Conservation (phyloP, 306 rosid genomes). For the Astragalus membranaceus region DNA sequence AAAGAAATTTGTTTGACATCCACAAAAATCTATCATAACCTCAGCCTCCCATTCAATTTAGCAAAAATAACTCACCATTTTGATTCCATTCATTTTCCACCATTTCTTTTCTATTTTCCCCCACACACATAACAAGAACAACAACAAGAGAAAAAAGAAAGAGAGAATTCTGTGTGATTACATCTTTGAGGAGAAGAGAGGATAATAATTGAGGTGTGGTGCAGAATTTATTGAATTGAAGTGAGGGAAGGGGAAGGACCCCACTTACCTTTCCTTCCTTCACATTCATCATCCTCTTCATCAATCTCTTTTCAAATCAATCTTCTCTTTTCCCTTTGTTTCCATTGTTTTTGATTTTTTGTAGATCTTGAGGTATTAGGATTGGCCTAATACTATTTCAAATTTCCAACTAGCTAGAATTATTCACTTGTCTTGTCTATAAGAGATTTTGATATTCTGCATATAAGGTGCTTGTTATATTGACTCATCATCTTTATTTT, state of each 20-base stretch:
- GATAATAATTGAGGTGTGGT: slow-evolving; percentile 36
- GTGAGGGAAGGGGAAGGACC: slow-evolving; percentile 24
- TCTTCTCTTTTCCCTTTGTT: slow-evolving; percentile 17
- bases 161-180: slow-evolving; percentile 22
- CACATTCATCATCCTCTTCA: slow-evolving; percentile 42
- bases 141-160: not conserved
- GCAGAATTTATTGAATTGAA: slow-evolving; percentile 36
- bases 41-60: slow-evolving; percentile 32
- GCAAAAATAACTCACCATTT: slow-evolving; percentile 13
- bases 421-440: slow-evolving; percentile 8
- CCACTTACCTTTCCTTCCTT: slow-evolving; percentile 39
- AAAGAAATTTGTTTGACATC: slow-evolving; percentile 23
- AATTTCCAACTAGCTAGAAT: slow-evolving; percentile 38
- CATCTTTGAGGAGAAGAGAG: not conserved
- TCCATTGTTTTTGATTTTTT: slow-evolving; percentile 18
- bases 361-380: slow-evolving; percentile 35
- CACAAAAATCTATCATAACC: slow-evolving; percentile 33
- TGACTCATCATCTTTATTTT: slow-evolving; percentile 34
- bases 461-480: slow-evolving; percentile 37
- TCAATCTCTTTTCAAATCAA: slow-evolving; percentile 20
- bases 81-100: slow-evolving; percentile 20
- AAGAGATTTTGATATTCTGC: slow-evolving; percentile 20
- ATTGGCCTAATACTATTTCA: slow-evolving; percentile 32
- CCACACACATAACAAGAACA: slow-evolving; percentile 3
- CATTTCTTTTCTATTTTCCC: slow-evolving; percentile 33